Conservation (phyloP, 1,139 yeast species). For the Yamadazyma membranifaciens region DNA sequence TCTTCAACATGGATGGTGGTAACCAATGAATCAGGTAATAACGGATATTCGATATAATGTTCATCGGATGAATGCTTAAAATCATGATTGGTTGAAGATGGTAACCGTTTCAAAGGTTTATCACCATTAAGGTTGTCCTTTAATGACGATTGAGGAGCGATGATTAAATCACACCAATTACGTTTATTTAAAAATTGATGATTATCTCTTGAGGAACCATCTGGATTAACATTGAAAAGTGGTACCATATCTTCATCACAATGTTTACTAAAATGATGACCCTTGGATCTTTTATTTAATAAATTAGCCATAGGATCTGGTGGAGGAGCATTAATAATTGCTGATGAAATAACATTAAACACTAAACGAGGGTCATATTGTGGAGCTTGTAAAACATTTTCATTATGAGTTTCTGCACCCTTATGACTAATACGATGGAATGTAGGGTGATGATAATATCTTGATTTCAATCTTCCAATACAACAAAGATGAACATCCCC, state of each 20-base stretch:
- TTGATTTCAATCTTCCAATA: constrained; percentile 72
- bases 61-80: constrained; percentile 14
- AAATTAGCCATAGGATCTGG: constrained; percentile 81
- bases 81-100: constrained; percentile 24
- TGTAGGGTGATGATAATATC: constrained; percentile 46
- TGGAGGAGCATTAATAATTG: constrained; percentile 91
- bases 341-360: constrained; percentile 82
- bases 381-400: constrained; percentile 46
- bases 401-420: constrained; percentile 34
- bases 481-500: constrained; percentile 95
- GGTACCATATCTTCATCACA: constrained; percentile 84
- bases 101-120: constrained; percentile 17
- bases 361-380: constrained; percentile 73
- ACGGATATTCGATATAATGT: constrained; percentile 45
- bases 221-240: constrained; percentile 60
- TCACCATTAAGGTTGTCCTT: constrained; percentile 4
- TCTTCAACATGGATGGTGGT: constrained; percentile 74
- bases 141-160: constrained; percentile 20
- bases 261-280: constrained; percentile 61
- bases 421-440: constrained; percentile 24
- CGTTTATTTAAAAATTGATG: constrained; percentile 70
- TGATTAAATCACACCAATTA: constrained; percentile 62
- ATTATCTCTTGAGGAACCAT: constrained; percentile 55
- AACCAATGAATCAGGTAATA: constrained; percentile 57
- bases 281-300: constrained; percentile 59